Evolutionary conservation across 768 basidiomycete species (phyloP), one percentile per base, ranked within the genome.

Genomic region (Auriscalpium microsporum): DNA sequence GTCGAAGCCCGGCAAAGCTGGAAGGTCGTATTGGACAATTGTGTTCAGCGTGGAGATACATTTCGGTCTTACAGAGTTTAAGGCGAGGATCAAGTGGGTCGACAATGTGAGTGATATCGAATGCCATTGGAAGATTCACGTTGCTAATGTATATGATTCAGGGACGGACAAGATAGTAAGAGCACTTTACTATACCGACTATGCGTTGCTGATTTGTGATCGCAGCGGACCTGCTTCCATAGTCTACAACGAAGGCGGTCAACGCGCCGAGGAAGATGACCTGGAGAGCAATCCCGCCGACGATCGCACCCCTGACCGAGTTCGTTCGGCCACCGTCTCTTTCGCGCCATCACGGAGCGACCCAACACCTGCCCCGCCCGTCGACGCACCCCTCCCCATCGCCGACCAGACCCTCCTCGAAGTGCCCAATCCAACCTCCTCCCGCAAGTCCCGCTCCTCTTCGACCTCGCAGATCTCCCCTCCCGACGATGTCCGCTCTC

Each of bases 11-110:
- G 82, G 86, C 1, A 79, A 69, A 61, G 78, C 76, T 47, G 83
- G 85, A 50, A 86, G 82, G 71, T 82, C 76, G 10, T 90, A 88
- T 59, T 90, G 86, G 86, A 89, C 83, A 13, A 88, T 90, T 56
- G 83, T 90, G 16, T 90, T 90, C 68, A 86, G 84, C 34, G 83
- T 90, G 34, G 87, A 89, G 65, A 88, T 90, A 53, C 87, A 88
- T 64, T 90, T 90, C 56, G 87, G 87, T 35, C 64, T 90, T 58
- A 90, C 87, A 0, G 87, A 90, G 67, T 90, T 90, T 72, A 85
- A 74, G 65, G 87, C 87, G 8, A 77, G 86, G 54, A 89, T 90
- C 52, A 90, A 88, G 67, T 90, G 87, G 87, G 76, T 82, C 50
- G 86, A 90, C 63, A 82, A 86, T 63, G 87, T 87, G 64, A 55